phyloP scores from a whole-genome alignment of 192 early-diverging fungal genomes.

The Geranomyces variabilis region DNA sequence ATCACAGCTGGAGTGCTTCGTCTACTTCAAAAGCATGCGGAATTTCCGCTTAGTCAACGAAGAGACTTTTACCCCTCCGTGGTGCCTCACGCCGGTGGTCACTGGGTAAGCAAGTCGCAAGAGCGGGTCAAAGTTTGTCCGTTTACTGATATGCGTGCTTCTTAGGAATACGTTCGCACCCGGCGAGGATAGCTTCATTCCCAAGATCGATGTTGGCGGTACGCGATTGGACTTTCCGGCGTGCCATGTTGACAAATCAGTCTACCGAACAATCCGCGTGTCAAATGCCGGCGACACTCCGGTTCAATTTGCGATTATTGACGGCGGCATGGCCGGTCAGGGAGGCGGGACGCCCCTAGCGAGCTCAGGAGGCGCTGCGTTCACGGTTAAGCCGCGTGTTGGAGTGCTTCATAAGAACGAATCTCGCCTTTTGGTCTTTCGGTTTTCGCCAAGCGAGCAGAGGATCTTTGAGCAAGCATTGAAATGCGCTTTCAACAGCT shows the following conservation, averaged over 20 bases:
- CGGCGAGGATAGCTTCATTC: constrained; percentile 57
- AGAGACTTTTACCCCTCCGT: constrained; percentile 63
- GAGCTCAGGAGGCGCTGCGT: constrained; percentile 45
- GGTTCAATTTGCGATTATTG: constrained; percentile 57
- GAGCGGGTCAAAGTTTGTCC: no score
- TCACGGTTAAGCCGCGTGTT: constrained; percentile 54
- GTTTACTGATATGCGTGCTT: no score
- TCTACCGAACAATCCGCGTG: constrained; percentile 54
- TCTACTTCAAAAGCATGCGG: constrained; percentile 63
- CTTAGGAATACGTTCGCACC: constrained; percentile 58
- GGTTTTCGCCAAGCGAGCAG: constrained; percentile 56
- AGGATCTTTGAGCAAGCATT: constrained; percentile 50
- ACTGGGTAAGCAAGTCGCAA: constrained; percentile 43
- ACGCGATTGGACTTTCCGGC: constrained; percentile 54
- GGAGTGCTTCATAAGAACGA: constrained; percentile 56
- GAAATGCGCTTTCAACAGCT: constrained; percentile 57
- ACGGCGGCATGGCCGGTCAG: constrained; percentile 33
- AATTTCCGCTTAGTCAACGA: constrained; percentile 62
- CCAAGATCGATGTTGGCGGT: constrained; percentile 55
- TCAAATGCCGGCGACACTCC: constrained; percentile 59
- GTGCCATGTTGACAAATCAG: constrained; percentile 54
- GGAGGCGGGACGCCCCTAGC: constrained; percentile 44
- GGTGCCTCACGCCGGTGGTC: constrained; percentile 58
- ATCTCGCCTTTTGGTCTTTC: constrained; percentile 52
- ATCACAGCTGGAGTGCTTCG: constrained; percentile 59